phyloP scores from a whole-genome alignment of 345 rosid species.

The Moringa oleifera region DNA sequence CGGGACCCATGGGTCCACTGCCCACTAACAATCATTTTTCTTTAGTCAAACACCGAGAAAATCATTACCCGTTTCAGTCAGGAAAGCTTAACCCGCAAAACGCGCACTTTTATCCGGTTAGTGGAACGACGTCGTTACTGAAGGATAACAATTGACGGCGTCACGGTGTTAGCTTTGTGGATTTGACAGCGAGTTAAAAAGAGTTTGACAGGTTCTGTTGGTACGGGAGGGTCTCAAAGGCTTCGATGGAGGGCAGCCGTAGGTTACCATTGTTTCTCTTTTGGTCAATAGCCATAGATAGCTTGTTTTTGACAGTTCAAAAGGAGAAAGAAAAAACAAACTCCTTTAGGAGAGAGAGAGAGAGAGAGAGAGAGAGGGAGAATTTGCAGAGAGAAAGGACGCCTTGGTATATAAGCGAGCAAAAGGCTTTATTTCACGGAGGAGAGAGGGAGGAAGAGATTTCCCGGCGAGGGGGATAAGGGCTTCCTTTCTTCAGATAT shows the following conservation, averaged over 20 bases:
- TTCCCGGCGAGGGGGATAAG: slow-evolving; percentile 1
- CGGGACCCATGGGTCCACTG: too few relatives aligned
- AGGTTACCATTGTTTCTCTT: too few relatives aligned
- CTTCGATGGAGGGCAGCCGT: slow-evolving; percentile 41
- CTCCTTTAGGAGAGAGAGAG: background rate
- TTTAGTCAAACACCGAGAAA: too few relatives aligned
- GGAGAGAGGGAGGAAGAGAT: slow-evolving; percentile 6
- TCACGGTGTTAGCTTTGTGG: background rate
- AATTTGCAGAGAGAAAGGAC: slow-evolving; percentile 16
- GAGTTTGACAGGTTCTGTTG: too few relatives aligned
- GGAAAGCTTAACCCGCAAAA: too few relatives aligned
- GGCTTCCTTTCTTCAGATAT: background rate
- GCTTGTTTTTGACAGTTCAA: too few relatives aligned
- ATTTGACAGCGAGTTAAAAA: slow-evolving; percentile 1
- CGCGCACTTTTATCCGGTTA: too few relatives aligned
- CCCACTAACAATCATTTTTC: too few relatives aligned
- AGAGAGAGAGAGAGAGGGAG: background rate
- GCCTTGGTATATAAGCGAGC: slow-evolving; percentile 30
- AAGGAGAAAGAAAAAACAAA: background rate
- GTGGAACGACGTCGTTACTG: too few relatives aligned
- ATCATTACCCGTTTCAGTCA: too few relatives aligned
- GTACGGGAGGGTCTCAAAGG: slow-evolving; percentile 1
- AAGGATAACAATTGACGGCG: too few relatives aligned
- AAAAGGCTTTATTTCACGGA: slow-evolving; percentile 1
- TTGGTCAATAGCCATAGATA: too few relatives aligned